These are phyloP conservation scores for Gossypium stocksii DNA, from an alignment of 345 rosid genomes.

Conservation along the genomic window DNA sequence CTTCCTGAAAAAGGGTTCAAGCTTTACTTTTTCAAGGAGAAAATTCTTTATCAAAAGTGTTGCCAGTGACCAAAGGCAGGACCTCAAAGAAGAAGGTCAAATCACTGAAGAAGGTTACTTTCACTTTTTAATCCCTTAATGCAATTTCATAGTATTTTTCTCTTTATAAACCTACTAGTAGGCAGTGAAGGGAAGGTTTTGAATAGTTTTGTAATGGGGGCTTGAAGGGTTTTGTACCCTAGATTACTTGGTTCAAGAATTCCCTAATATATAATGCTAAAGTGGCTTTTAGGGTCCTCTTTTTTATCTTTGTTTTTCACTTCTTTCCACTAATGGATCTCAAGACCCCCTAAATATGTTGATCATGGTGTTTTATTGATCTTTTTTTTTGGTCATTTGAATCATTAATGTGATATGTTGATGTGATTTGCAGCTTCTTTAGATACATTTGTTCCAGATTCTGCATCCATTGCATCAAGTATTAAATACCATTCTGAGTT, in stretches of 20 bases:
- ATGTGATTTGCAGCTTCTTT: constrained; percentile 29
- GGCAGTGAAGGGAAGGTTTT: too few relatives aligned
- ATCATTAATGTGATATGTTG: not conserved
- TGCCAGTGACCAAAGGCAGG: constrained; percentile 38
- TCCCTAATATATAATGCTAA: too few relatives aligned
- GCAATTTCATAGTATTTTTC: too few relatives aligned
- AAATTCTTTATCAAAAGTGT: constrained; percentile 29
- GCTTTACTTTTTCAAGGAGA: constrained; percentile 22
- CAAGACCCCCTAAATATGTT: too few relatives aligned
- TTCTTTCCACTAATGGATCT: too few relatives aligned
- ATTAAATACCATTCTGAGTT: constrained; percentile 55
- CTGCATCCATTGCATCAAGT: constrained; percentile 40
- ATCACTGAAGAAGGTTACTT: constrained; percentile 27
- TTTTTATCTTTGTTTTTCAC: too few relatives aligned
- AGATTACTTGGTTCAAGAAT: not conserved
- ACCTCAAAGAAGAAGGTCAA: constrained; percentile 23
- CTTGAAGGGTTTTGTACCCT: not conserved
- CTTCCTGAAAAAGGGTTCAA: constrained; percentile 21
- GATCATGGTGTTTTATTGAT: not conserved
- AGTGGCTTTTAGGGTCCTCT: too few relatives aligned
- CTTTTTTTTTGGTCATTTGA: not conserved
- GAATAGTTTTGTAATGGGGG: too few relatives aligned
- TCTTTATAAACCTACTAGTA: too few relatives aligned
- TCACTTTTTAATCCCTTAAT: not conserved
- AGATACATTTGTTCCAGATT: constrained; percentile 30